Conservation (phyloP, 2,329 filamentous ascomycete genomes). For the Polychaeton citri region DNA sequence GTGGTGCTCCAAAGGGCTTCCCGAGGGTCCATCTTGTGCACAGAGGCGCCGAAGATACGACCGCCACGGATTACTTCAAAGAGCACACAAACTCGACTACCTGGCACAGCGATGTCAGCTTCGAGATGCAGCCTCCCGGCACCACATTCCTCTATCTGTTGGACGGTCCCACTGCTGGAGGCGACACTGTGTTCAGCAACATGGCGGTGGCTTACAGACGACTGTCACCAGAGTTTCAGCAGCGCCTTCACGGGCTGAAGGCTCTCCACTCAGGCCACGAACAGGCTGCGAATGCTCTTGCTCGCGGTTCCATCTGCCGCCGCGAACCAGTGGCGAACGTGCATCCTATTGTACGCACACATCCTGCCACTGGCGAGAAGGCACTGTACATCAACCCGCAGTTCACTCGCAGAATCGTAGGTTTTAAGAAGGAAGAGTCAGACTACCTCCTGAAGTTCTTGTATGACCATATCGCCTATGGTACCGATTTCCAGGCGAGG, state of each 20-base stretch:
- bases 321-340: slow-evolving; percentile 61
- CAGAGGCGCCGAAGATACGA: slow-evolving; percentile 52
- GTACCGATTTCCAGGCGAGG: slow-evolving; percentile 58
- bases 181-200: slow-evolving; percentile 74
- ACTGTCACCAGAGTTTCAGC: slow-evolving; percentile 64
- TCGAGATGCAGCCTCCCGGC: slow-evolving; percentile 76
- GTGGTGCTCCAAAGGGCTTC: slow-evolving; percentile 57
- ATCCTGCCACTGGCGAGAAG: slow-evolving; percentile 71
- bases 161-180: slow-evolving; percentile 67
- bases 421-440: slow-evolving; percentile 76
- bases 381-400: slow-evolving; percentile 72
- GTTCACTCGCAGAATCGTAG: slow-evolving; percentile 71
- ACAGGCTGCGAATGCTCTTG: slow-evolving; percentile 58
- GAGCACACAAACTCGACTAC: slow-evolving; percentile 66
- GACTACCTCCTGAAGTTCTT: slow-evolving; percentile 65
- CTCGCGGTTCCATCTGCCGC: slow-evolving; percentile 55
- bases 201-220: slow-evolving; percentile 69
- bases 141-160: slow-evolving; percentile 82
- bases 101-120: slow-evolving; percentile 83
- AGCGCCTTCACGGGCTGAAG: slow-evolving; percentile 65
- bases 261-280: slow-evolving; percentile 71
- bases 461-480: slow-evolving; percentile 59
- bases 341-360: slow-evolving; percentile 69
- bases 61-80: slow-evolving; percentile 48
- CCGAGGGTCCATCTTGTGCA: slow-evolving; percentile 71